Evolutionary conservation across 179 eudicot genomes (phyloP), one percentile per base, ranked within the genome.

Genomic region (Amaranthus tricolor): DNA sequence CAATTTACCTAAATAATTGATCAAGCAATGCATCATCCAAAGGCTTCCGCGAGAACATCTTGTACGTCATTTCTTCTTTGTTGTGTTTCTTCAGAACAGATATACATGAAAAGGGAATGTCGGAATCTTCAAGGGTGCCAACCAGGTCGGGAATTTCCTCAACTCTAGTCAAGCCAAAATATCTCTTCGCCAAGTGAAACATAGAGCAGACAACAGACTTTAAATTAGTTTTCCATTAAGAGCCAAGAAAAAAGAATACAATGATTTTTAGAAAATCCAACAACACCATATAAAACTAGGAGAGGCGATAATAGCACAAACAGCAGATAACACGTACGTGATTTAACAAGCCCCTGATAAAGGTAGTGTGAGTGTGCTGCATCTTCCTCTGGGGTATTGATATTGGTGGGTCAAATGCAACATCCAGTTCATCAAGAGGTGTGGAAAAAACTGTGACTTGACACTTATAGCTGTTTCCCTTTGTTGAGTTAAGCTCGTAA

Each of bases 311-410:
- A 62, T 55, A 52, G 57, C 58, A 49, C n/a, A 68, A 68, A 31
- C 43, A 50, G 48, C 54, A 59, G 64, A 72, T 61, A 76, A 47
- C 59, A 70, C 93, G 86, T 79, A 94, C 98, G 56, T 94, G 97
- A 89, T 90, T 89, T 74, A 90, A 81, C 71, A 89, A 81, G 43
- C 98, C 97, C 82, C 90, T 90, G 52, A 94, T 78, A 74, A 92
- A 94, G 21, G 98, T 92, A 65, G 97, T 83, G 83, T 88, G 82
- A 7, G 98, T 94, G 80, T 94, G 98, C 58, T 94, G 97, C 82
- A 94, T 84, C 77, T 86, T 89, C 81, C 98, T 85, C 66, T 83
- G 82, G 24, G 98, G 94, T 76, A 94, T 67, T 40, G 89, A 84
- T 63, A 92, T 79, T 54, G 71, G 76, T 68, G 97, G 98, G 59